Evolutionary conservation across 148 eudicot species (phyloP).

Genomic region (Amaranthus hypochondriacus): DNA sequence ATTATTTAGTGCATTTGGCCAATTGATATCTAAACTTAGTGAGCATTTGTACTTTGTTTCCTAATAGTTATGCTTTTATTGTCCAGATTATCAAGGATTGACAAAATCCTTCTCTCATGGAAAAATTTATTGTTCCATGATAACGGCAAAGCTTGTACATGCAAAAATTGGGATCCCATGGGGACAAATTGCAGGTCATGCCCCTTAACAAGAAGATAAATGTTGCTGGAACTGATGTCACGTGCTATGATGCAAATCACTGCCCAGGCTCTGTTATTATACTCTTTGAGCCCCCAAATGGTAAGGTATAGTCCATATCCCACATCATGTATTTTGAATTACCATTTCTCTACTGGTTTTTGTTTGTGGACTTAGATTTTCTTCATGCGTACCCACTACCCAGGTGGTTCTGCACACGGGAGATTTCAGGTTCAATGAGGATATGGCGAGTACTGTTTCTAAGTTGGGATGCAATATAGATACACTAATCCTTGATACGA

Average conservation of each 20-base stretch:
- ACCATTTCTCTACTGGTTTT: not conserved
- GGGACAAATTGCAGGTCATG: constrained; percentile 70
- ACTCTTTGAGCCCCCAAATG: constrained; percentile 84
- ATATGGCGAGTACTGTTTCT: constrained; percentile 41
- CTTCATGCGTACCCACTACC: constrained; percentile 32
- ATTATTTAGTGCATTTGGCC: constrained; percentile 23
- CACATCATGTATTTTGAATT: not conserved
- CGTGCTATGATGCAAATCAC: constrained; percentile 97
- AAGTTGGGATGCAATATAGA: constrained; percentile 42
- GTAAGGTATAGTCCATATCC: constrained; percentile 56
- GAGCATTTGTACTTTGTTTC: constrained; percentile 5
- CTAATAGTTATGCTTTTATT: constrained; percentile 9
- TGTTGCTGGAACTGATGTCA: constrained; percentile 71
- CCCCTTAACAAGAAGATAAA: constrained; percentile 66
- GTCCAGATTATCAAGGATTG: constrained; percentile 88
- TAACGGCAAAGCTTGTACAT: constrained; percentile 87
- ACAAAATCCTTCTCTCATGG: constrained; percentile 85
- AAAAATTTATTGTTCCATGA: constrained; percentile 72
- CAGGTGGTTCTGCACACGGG: constrained; percentile 96
- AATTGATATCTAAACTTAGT: constrained; percentile 1
- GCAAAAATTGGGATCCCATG: constrained; percentile 77
- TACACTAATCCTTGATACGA: constrained; percentile 88
- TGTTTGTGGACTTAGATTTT: constrained; percentile 12
- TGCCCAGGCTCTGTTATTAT: constrained; percentile 87
- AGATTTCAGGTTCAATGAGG: constrained; percentile 81